Evolutionary conservation across 2,329 filamentous ascomycete species (phyloP).

Genomic region (Trichoderma koningii): DNA sequence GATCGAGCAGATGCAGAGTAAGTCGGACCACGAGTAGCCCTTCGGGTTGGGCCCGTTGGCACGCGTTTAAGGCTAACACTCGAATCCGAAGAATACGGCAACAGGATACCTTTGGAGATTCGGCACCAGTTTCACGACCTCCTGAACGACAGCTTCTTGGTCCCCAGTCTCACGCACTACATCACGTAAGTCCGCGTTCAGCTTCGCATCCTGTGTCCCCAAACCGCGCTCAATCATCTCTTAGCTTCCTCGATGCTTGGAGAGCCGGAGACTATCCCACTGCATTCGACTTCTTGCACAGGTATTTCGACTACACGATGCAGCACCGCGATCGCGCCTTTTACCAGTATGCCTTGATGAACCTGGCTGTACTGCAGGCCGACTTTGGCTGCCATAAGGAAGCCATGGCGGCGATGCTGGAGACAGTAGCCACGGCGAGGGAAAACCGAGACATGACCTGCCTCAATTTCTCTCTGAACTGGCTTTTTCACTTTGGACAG

Average conservation of each 20-base stretch:
- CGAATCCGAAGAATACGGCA: constrained; percentile 63
- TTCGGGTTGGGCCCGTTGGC: not conserved
- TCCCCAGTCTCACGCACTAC: constrained; percentile 75
- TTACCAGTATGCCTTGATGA: constrained; percentile 94
- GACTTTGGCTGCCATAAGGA: constrained; percentile 92
- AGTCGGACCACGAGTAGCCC: constrained; percentile 31
- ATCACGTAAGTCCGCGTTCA: constrained; percentile 53
- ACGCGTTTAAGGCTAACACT: constrained; percentile 27
- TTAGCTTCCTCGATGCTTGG: constrained; percentile 88
- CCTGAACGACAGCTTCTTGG: constrained; percentile 64
- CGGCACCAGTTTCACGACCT: constrained; percentile 70
- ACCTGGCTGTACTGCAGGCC: constrained; percentile 88
- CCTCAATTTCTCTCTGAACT: constrained; percentile 92
- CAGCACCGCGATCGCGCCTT: constrained; percentile 79
- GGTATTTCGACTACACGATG: constrained; percentile 97
- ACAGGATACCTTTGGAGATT: constrained; percentile 73
- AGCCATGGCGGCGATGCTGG: constrained; percentile 90
- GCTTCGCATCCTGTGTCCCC: not conserved
- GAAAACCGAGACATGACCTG: constrained; percentile 92
- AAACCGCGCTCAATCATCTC: constrained; percentile 29
- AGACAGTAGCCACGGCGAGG: constrained; percentile 89
- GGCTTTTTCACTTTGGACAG: constrained; percentile 93
- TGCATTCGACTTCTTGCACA: constrained; percentile 86
- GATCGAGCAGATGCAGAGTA: constrained; percentile 82
- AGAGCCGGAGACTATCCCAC: constrained; percentile 85